Conservation (phyloP, 2,329 filamentous ascomycete species). For the Curvularia spicifera region DNA sequence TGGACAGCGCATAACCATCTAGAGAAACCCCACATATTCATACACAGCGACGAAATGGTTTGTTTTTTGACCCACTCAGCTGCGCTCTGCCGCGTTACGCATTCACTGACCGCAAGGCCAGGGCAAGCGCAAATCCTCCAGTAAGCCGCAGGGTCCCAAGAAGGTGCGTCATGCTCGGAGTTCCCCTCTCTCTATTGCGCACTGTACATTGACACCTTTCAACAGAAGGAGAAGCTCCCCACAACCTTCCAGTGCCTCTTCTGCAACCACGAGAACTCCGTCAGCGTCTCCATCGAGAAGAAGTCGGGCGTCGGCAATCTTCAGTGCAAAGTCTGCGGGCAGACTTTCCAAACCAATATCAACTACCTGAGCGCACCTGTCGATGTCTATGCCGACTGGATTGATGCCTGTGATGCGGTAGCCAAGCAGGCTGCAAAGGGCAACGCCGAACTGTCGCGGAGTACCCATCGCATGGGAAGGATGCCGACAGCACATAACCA, state of each 20-base stretch:
- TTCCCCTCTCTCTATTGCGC: not conserved
- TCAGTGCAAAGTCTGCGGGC: constrained; percentile 90
- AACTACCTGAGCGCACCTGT: constrained; percentile 92
- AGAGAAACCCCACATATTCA: not conserved
- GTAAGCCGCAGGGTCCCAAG: constrained; percentile 80
- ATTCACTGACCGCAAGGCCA: constrained; percentile 30
- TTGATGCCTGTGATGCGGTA: constrained; percentile 85
- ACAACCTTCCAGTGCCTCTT: constrained; percentile 96
- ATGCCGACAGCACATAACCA: constrained; percentile 29
- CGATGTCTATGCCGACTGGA: constrained; percentile 98
- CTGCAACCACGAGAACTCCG: constrained; percentile 96
- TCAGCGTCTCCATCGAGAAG: constrained; percentile 91
- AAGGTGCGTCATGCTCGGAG: constrained; percentile 63
- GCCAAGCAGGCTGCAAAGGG: constrained; percentile 64
- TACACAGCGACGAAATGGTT: constrained; percentile 29
- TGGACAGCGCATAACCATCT: not conserved
- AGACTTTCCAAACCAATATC: constrained; percentile 89
- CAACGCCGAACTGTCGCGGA: constrained; percentile 37
- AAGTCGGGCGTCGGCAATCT: constrained; percentile 86
- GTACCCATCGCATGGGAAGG: constrained; percentile 36
- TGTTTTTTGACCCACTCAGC: constrained; percentile 11
- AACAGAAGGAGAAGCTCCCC: constrained; percentile 68
- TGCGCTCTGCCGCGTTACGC: constrained; percentile 21
- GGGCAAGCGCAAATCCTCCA: constrained; percentile 92
- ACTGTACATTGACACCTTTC: constrained; percentile 17